These are phyloP conservation scores for Cyclotella cryptica DNA, from an alignment of 108 stramenopile genomes.

Conservation along the genomic window DNA sequence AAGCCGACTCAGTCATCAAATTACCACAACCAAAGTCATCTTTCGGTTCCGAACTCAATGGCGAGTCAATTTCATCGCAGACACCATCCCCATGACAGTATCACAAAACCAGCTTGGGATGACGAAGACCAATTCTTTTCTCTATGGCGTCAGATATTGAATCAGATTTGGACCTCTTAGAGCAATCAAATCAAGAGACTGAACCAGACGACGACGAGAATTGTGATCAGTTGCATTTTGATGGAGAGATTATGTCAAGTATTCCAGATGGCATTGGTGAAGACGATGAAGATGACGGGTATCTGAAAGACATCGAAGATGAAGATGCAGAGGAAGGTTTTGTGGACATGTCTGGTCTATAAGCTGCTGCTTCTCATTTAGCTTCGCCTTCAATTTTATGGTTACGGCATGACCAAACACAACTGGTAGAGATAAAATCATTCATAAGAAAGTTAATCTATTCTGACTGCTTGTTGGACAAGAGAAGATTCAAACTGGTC, in stretches of 20 bases:
- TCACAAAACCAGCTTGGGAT: background rate
- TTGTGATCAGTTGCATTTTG: background rate
- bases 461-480: too few relatives aligned
- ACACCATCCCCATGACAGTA: background rate
- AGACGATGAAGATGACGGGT: constrained; percentile 36
- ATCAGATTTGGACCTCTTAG: constrained; percentile 53
- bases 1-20: background rate
- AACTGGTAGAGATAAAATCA: too few relatives aligned
- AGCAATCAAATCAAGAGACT: constrained; percentile 34
- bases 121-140: constrained; percentile 40
- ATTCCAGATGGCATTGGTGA: constrained; percentile 5
- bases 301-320: constrained; percentile 39
- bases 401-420: too few relatives aligned
- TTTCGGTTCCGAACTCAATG: background rate
- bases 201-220: background rate
- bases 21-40: background rate
- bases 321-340: constrained; percentile 33
- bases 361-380: too few relatives aligned
- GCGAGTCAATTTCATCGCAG: constrained; percentile 16
- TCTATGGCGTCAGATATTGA: constrained; percentile 45
- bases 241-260: background rate
- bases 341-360: constrained; percentile 55
- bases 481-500: too few relatives aligned
- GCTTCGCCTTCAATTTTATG: too few relatives aligned
- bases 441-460: too few relatives aligned